Base-by-base conservation (phyloP, 768 basidiomycete species). In the Trametes punicea region DNA sequence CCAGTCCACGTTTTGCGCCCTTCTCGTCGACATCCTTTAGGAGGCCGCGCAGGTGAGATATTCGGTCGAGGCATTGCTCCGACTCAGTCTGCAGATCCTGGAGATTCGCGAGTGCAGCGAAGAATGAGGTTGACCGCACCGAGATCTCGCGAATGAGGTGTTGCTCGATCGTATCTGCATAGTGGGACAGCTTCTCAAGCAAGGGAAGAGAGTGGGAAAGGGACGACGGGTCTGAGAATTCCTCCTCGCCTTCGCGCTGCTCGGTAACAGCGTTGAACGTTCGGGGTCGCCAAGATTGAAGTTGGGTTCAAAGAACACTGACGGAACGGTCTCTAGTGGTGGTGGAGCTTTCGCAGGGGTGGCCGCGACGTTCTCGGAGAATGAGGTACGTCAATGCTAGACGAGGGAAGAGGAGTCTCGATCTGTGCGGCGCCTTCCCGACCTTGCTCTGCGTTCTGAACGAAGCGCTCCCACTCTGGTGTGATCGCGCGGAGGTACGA, bases 111-210 rank as follows among this genome's bases (percentile, higher is more conserved):
- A 99, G 81, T 6, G 97, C 97, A 4, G 95, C 88, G 65, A 98
- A 99, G 80, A 99, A 99, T 1, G 93, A 93, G 0, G 90, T 82
- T 0, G 94, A 92, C 13, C 96, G 88, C 9, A 88, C 75, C 8
- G 89, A 88, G 41, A 99, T 95, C 71, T 98, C 97, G 57, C 85
- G 85, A 4, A 95, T 83, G 53, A 99, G 88, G 70, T 99, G 96
- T 57, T 93, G 85, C 68, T 99, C 97, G 59, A 98, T 82, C 0
- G 88, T 88, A 68, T 98, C 97, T 2, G 95, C 87, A 65, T 96
- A 88, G 53, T 92, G 87, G 9, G 93, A 94, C 60, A 98, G 83
- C 64, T 85, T 88, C 67, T 98, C 95, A 9, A 96, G 85, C 3
- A 95, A 74, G 0, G 87, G 88, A 2, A 87, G 77, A 4, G 85